Evolutionary conservation across 1,139 yeast species (phyloP), one percentile per base, ranked within the genome.

Genomic region (Taiozyma sp.): DNA sequence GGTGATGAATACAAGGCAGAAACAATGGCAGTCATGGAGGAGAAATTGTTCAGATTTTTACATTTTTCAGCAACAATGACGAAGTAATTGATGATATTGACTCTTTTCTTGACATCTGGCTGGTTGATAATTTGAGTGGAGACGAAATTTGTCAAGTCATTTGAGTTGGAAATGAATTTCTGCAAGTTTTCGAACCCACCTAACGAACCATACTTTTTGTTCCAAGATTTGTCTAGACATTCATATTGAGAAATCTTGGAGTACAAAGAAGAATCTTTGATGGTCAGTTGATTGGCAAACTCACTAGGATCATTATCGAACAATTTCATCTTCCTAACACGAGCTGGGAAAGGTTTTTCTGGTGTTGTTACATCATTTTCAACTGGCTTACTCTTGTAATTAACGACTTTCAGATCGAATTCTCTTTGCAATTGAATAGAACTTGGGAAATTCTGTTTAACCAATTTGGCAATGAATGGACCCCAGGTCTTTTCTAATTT

Each of bases 21-120:
- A 24, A 91, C 82, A 47, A 93, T 84, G 1, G 98, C 97, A 10
- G 97, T 92, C 96, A 93, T 87, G 13, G 96, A 84, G 7, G 96
- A 87, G 64, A 84, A 93, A 66, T 93, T 93, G 64, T 89, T 88
- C 61, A 87, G 72, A 52, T 77, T 80, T 28, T 90, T 78, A 62
- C 96, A 84, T 60, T 83, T 80, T 58, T 87, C 92, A 0, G 97
- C 96, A 42, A 90, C 90, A 46, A 78, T 80, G 48, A 92, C 87
- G 66, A 90, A 90, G 66, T 82, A 88, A 52, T 84, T 77, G 55
- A 93, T 81, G 10, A 84, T 72, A 47, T 76, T 81, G 2, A 88
- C 91, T 57, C 99, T 78, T 59, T 81, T 81, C 57, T 81, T 79
- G 1, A 81, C 68, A 53, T 89, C 96, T 8, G 74, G 70, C 49